Base-by-base conservation (phyloP, 1,284 basidiomycete species). In the Ceratobasidium sp. region DNA sequence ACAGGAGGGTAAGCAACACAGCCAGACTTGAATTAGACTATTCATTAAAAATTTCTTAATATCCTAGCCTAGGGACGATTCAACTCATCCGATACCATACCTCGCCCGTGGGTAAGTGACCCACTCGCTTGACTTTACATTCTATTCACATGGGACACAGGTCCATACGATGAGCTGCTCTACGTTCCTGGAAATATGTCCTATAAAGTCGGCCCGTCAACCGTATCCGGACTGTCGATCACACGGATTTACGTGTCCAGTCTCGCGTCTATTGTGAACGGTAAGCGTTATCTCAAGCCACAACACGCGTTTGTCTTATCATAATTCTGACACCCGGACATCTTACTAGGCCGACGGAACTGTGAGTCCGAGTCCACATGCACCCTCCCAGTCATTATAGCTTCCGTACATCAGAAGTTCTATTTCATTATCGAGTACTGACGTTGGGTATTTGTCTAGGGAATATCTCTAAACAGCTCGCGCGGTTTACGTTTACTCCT, bases 241-340 rank as follows among this genome's bases (percentile, higher is more conserved):
- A 69, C 66, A 17, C 51, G 66, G 51, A 69, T 69, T 53, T 69
- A 69, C 54, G 66, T 69, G 24, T 69, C 66, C 51, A 29, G 9
- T 22, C 15, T 29, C 29, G 66, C 51, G 14, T 69, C 66, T 9
- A 22, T 69, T 41, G 66, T 57, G 2, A 69, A 69, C 44, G 66
- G 66, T 54, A 60, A 33, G 59, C 44, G 9, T 8, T 17, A 24
- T 51, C 48, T 3, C 48, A 48, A 48, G 62, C 44, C 45, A n/a
- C 45, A 29, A n/a, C 11, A 29, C 45, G 15, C 48, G 19, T 60
- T n/a, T n/a, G 14, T 36, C 51, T 31, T 5, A 69, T 44, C 44
- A 53, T 31, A 66, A 66, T 48, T 31, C 11, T 45, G 24, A 56
- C 33, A 11, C 11, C 22, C 36, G 15, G 17, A n/a, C 19, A 6